phyloP scores from a whole-genome alignment of 2,329 filamentous ascomycete species.

The Anisogramma anomala region DNA sequence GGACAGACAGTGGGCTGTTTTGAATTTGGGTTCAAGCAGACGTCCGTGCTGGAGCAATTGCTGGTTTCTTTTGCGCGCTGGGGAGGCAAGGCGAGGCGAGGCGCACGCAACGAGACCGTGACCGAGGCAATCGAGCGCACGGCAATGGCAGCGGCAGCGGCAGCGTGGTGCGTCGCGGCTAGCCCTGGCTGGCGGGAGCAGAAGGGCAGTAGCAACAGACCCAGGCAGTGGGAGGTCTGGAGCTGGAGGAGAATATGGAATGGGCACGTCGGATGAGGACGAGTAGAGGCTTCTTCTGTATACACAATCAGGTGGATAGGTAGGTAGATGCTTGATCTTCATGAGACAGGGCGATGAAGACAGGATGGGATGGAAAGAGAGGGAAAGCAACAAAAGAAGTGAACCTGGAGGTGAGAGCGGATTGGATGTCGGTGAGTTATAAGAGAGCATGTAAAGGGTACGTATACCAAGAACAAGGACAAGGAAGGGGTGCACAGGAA shows the following conservation, averaged over 20 bases:
- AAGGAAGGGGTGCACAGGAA: slow-evolving; percentile 1
- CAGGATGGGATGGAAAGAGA: slow-evolving; percentile 10
- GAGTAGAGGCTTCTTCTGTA: background rate
- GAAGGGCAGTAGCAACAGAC: slow-evolving; percentile 6
- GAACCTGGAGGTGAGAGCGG: slow-evolving; percentile 10
- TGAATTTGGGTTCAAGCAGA: background rate
- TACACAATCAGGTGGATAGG: background rate
- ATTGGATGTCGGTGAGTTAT: slow-evolving; percentile 12
- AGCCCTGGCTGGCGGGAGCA: background rate
- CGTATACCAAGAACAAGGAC: slow-evolving; percentile 1
- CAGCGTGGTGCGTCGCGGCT: background rate
- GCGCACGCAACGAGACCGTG: too few relatives aligned
- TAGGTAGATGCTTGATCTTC: slow-evolving; percentile 4
- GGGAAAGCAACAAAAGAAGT: slow-evolving; percentile 12
- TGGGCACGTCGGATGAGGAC: background rate
- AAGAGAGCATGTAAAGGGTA: slow-evolving; percentile 7
- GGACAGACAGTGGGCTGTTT: slow-evolving; percentile 3
- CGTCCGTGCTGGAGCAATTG: background rate
- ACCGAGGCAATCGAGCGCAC: too few relatives aligned
- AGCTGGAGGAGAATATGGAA: background rate
- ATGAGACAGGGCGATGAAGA: slow-evolving; percentile 7
- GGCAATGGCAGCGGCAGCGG: too few relatives aligned
- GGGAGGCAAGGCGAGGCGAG: slow-evolving; percentile 6
- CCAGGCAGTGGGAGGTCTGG: background rate
- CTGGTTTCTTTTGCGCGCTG: background rate